Conservation (phyloP, 225 moss, liverwort and hornwort genomes). For the Bryum argenteum region DNA sequence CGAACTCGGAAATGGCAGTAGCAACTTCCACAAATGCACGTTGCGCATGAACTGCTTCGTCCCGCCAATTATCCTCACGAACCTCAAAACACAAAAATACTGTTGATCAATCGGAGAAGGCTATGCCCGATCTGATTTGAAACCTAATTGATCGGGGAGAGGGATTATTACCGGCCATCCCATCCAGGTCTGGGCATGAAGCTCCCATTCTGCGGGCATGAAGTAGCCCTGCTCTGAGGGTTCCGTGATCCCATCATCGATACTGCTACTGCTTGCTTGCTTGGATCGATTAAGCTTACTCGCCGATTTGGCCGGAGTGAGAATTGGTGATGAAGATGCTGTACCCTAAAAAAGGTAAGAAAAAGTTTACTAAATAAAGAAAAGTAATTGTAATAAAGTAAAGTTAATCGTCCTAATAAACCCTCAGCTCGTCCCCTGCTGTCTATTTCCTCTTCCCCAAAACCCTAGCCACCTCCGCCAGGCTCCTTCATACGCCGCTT, state of each 20-base stretch:
- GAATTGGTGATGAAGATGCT: too few relatives aligned
- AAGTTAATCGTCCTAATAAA: background rate
- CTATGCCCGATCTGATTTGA: background rate
- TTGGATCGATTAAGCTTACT: background rate
- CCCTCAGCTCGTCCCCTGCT: too few relatives aligned
- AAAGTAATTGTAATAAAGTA: too few relatives aligned
- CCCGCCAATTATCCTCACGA: conserved; percentile 85
- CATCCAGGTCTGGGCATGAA: conserved; percentile 94
- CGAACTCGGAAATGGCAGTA: conserved; percentile 83
- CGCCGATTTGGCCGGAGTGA: too few relatives aligned
- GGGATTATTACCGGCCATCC: conserved; percentile 70
- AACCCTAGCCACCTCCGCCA: background rate
- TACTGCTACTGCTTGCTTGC: too few relatives aligned
- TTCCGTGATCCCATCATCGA: conserved; percentile 25
- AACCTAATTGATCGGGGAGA: background rate
- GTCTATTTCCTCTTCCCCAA: too few relatives aligned
- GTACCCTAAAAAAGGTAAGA: too few relatives aligned
- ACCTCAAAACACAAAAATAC: conserved; percentile 35
- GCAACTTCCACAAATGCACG: conserved; percentile 89
- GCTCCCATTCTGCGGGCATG: conserved; percentile 99
- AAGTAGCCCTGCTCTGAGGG: conserved; percentile 53
- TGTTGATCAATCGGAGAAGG: conserved; percentile 1
- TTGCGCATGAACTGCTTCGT: conserved; percentile 73
- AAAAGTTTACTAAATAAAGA: too few relatives aligned
- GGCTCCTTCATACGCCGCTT: background rate